A percentile compares a stretch with the other conserved stretches of the same genome.
Evolutionary conservation across 768 basidiomycete species (phyloP).

Genomic region (Serpula lacrymans): DNA sequence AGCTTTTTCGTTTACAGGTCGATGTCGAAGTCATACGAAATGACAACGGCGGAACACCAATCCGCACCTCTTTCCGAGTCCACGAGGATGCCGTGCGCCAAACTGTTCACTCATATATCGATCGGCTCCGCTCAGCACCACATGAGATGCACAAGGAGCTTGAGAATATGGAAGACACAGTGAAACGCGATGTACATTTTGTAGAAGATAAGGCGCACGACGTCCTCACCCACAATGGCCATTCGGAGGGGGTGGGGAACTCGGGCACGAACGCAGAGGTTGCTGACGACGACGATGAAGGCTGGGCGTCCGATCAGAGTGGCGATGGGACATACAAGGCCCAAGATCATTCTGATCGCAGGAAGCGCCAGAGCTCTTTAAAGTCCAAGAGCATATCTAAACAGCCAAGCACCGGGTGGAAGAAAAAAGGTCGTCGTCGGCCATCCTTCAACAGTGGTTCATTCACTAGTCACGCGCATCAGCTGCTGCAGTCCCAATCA

Average conservation of each 20-base stretch:
- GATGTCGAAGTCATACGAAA: constrained; percentile 62
- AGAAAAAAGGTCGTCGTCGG: constrained; percentile 12
- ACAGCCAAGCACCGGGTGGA: not conserved
- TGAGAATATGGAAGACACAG: constrained; percentile 15
- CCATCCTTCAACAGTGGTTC: constrained; percentile 12
- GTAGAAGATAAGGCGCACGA: constrained; percentile 13
- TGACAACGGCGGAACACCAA: constrained; percentile 20
- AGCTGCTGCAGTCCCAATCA: constrained; percentile 2
- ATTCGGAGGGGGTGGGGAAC: constrained; percentile 5
- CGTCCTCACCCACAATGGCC: not conserved
- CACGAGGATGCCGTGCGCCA: constrained; percentile 3
- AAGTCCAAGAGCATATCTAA: constrained; percentile 13
- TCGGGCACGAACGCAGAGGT: constrained; percentile 7
- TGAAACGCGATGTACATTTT: constrained; percentile 15
- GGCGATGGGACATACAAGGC: constrained; percentile 16
- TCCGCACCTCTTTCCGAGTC: constrained; percentile 4
- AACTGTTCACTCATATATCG: constrained; percentile 10
- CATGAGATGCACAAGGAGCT: constrained; percentile 21
- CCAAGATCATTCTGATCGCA: constrained; percentile 11
- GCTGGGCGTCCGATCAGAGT: constrained; percentile 60
- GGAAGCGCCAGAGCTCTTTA: constrained; percentile 23
- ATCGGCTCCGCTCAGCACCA: constrained; percentile 12
- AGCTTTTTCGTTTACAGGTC: constrained; percentile 38
- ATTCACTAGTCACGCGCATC: constrained; percentile 3
- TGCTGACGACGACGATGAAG: constrained; percentile 54